Conservation (phyloP, 73 alveolate genomes). For the Paraurostyla sp. region DNA sequence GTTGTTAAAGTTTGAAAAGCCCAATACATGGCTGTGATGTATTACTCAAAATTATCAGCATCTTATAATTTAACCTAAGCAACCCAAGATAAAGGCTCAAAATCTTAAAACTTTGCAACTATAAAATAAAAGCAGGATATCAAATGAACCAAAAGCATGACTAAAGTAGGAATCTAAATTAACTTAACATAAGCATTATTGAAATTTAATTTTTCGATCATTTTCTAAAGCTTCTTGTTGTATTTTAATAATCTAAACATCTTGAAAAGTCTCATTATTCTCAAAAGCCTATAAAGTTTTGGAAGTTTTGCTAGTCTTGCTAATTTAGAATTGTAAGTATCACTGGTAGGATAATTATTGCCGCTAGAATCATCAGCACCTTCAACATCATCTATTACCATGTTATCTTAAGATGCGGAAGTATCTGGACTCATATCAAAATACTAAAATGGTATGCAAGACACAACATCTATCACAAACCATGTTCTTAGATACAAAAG, state of each 20-base stretch:
- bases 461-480: constrained; percentile 66
- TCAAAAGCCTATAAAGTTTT: constrained; percentile 64
- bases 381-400: not conserved
- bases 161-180: constrained; percentile 56
- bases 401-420: constrained; percentile 47
- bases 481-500: constrained; percentile 59
- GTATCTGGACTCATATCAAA: constrained; percentile 14
- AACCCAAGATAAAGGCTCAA: constrained; percentile 67
- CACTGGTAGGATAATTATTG: constrained; percentile 27
- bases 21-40: constrained; percentile 75
- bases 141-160: constrained; percentile 65
- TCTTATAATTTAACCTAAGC: constrained; percentile 29
- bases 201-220: constrained; percentile 53
- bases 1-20: constrained; percentile 76
- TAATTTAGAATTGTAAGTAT: constrained; percentile 18
- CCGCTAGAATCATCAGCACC: not conserved
- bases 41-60: constrained; percentile 40
- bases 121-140: constrained; percentile 74
- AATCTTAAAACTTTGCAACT: constrained; percentile 52
- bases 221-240: constrained; percentile 37
- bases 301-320: constrained; percentile 71
- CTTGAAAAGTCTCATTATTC: constrained; percentile 61
- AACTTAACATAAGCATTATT: constrained; percentile 69
- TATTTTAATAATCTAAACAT: constrained; percentile 62
- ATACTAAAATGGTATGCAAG: constrained; percentile 59